Evolutionary conservation across 495 filamentous ascomycete species (phyloP).

Genomic region (Hypomontagnella submonticulosa): DNA sequence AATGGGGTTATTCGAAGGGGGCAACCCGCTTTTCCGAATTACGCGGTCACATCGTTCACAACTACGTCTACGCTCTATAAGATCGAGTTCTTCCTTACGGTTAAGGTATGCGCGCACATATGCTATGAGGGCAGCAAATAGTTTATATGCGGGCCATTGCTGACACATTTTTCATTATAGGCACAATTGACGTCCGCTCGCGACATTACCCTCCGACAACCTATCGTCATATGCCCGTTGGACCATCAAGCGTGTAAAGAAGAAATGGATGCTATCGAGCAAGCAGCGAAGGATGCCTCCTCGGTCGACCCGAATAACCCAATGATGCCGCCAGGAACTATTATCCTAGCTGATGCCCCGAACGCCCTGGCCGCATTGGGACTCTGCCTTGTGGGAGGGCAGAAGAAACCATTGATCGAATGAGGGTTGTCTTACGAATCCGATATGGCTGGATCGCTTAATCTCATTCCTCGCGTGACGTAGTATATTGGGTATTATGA

Average conservation of each 20-base stretch:
- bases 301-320: slow-evolving; percentile 89
- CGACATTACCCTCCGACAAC: slow-evolving; percentile 91
- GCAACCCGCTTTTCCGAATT: slow-evolving; percentile 88
- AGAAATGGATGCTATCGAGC: slow-evolving; percentile 97
- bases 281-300: slow-evolving; percentile 90
- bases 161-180: slow-evolving; percentile 58
- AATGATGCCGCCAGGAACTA: slow-evolving; percentile 82
- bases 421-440: slow-evolving; percentile 55
- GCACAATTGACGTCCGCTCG: slow-evolving; percentile 89
- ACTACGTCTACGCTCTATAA: slow-evolving; percentile 96
- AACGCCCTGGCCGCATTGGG: slow-evolving; percentile 81
- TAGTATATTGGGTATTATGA: not conserved
- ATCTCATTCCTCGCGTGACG: slow-evolving; percentile 1
- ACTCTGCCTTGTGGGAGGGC: slow-evolving; percentile 83
- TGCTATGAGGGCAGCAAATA: not conserved
- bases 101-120: slow-evolving; percentile 73
- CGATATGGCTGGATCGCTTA: not conserved
- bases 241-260: slow-evolving; percentile 96
- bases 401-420: slow-evolving; percentile 91
- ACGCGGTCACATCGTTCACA: slow-evolving; percentile 88
- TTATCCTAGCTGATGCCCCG: slow-evolving; percentile 80
- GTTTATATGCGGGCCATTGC: slow-evolving; percentile 13
- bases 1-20: slow-evolving; percentile 89
- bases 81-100: slow-evolving; percentile 94
- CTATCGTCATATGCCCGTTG: slow-evolving; percentile 94